Base-by-base conservation (phyloP, 2,329 filamentous ascomycete genomes). In the Hypoxylon sp. region DNA sequence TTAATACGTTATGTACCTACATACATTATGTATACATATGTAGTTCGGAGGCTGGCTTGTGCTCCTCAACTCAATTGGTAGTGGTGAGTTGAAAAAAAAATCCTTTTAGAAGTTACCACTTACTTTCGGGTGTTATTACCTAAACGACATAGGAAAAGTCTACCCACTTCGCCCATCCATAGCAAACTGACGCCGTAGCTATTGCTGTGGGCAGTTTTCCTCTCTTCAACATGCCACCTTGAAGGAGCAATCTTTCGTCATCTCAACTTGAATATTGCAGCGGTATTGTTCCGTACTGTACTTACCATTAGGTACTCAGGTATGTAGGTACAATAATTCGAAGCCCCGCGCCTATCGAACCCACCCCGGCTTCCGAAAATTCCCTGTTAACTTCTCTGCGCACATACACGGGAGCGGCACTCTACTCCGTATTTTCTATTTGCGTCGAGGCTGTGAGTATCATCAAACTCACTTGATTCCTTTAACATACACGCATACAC, bases 361-460 rank as follows among this genome's bases (percentile, higher is more conserved):
- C 57, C 56, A 63, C 60, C 60, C 66, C 67, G 56, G 63, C 61
- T 69, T 54, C 67, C 60, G 60, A 64, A n/a, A 41, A 30, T 61
- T 39, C 67, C 63, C 63, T 69, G 52, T 54, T 55, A 45, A 43
- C 19, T 41, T 30, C 2, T 29, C 34, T 53, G 37, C 51, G 23
- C 34, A 29, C 34, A 37, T 47, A 51, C 59, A 61, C 63, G 63
- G 66, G 61, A 66, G 61, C 63, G 63, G 66, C 61, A 61, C 59
- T 63, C 60, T 63, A 48, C 67, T 67, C 63, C 63, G 63, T 64
- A 58, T 69, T 68, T 65, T 67, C 61, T 70, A 62, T 63, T 61
- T 67, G 67, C 51, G 55, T 63, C 64, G 59, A 70, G 61, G 67
- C 64, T 45, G 52, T 63, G 64, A 70, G 61, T 65, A 65, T 61